Conservation (phyloP, 1,284 basidiomycete genomes). For the Takashimella tepidaria region DNA sequence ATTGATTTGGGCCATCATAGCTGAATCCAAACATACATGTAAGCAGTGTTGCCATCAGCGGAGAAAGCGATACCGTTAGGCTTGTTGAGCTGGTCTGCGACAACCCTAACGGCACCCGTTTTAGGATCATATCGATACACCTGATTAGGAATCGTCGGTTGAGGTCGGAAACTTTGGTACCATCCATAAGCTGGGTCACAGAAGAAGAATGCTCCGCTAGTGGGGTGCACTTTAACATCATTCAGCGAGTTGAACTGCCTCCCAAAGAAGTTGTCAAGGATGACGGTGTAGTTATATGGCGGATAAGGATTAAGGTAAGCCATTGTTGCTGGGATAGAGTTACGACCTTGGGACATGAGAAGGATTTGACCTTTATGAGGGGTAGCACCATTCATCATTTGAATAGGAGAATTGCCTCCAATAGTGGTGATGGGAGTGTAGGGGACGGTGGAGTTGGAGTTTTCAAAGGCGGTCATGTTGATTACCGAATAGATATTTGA, state of each 20-base stretch:
- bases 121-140: constrained; percentile 66
- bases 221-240: constrained; percentile 69
- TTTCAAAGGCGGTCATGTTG: background rate
- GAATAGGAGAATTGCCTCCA: background rate
- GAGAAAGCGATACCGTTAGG: constrained; percentile 62
- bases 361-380: background rate
- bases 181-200: constrained; percentile 55
- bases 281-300: background rate
- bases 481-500: background rate
- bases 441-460: background rate
- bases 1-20: too few relatives aligned
- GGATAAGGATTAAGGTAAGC: background rate
- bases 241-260: constrained; percentile 76
- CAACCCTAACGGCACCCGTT: constrained; percentile 60
- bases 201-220: constrained; percentile 39
- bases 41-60: constrained; percentile 60
- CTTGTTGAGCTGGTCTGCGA: constrained; percentile 60
- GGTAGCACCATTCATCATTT: background rate
- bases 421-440: background rate
- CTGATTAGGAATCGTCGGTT: constrained; percentile 62
- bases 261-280: constrained; percentile 60
- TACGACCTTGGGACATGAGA: background rate
- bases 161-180: constrained; percentile 63
- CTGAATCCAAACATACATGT: too few relatives aligned
- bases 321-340: background rate